A percentile compares a stretch with the other conserved stretches of the same genome.
phyloP scores from a whole-genome alignment of 768 basidiomycete species.

The Tylopilus sp. region DNA sequence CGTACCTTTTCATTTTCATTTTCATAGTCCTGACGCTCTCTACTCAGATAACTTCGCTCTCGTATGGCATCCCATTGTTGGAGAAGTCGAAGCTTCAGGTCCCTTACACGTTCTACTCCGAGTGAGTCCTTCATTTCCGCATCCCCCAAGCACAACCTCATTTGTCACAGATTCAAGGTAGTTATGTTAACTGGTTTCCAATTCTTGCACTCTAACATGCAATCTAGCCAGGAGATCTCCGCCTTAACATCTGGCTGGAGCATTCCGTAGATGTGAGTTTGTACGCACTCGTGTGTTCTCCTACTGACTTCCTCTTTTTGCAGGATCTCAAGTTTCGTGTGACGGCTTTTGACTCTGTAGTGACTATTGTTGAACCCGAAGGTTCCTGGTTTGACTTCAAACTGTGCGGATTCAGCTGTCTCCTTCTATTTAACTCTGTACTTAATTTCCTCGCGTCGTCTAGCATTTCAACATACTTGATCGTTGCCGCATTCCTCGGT shows the following conservation, averaged over 20 bases:
- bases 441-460: constrained; percentile 2
- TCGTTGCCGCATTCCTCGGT: constrained; percentile 61
- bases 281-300: neutral
- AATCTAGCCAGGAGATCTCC: constrained; percentile 68
- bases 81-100: constrained; percentile 58
- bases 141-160: neutral
- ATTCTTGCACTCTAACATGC: constrained; percentile 3
- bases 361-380: constrained; percentile 79
- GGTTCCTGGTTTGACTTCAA: constrained; percentile 75
- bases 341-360: constrained; percentile 68
- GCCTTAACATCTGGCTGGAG: constrained; percentile 74
- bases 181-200: neutral
- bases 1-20: constrained; percentile 14
- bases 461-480: constrained; percentile 67
- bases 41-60: constrained; percentile 53
- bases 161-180: constrained; percentile 57
- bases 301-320: neutral
- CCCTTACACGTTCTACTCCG: constrained; percentile 76
- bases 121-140: constrained; percentile 48
- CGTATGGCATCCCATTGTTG: constrained; percentile 50
- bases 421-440: neutral
- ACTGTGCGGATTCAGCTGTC: constrained; percentile 50
- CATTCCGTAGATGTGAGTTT: constrained; percentile 56
- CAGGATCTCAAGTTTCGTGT: constrained; percentile 61
- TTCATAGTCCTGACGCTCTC: neutral